Base-by-base conservation (phyloP, 345 rosid species). In the Murraya koenigii region DNA sequence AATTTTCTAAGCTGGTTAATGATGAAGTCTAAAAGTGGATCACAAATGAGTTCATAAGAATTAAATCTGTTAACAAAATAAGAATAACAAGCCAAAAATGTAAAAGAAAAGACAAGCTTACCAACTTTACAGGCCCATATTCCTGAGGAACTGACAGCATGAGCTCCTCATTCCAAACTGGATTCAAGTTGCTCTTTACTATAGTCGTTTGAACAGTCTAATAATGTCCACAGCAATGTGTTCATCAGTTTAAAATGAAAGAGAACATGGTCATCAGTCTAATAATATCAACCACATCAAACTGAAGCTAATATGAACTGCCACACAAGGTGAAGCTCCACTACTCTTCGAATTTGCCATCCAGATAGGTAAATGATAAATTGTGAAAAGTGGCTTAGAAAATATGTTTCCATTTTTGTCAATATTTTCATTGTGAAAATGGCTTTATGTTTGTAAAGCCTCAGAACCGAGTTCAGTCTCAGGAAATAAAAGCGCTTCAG, bases 81-180 rank as follows among this genome's bases (percentile, higher is more conserved):
- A 11, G 71, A 0, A 22, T 61, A 35, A 7, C 10, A 22, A 32
- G 72, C 6, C 28, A 26, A 7, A 35, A 33, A 44, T 38, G 9
- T 41, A 2, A 30, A 70, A 60, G 35, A 55, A 72, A 71, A 14
- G 30, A 39, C 20, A 32, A 28, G 41, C 84, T 81, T 86, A 91
- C 97, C 94, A 93, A 79, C 78, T 93, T 93, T 38, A 91, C 79
- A 36, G 90, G 82, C 60, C 91, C 91, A 58, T 63, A 89, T 33
- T 86, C 75, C 56, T 86, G 86, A 66, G 95, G 97, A 83, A 93
- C 93, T 3, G 95, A 90, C 64, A 93, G 87, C 91, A 89, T 88
- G 80, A 91, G 95, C 78, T 90, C 94, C 84, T 93, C 89, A 35
- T 93, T 86, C 97, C 97, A 93, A 10, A 88, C 85, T 32, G 97